Evolutionary conservation across 2,329 filamentous ascomycete species (phyloP).

Genomic region (Botryotinia calthae): DNA sequence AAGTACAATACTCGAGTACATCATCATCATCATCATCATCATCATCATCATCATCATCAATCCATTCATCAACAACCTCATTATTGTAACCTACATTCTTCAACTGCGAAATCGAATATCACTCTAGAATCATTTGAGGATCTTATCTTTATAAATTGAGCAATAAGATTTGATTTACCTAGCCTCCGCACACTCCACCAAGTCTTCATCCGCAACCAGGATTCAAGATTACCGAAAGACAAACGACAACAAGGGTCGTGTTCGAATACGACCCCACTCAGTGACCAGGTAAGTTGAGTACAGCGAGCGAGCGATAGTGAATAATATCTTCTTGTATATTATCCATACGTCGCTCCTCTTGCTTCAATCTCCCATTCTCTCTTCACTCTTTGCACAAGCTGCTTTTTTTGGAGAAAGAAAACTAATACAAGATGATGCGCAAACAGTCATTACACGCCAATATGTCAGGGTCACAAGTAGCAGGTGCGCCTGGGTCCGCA

Average conservation of each 20-base stretch:
- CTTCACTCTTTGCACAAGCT: neutral
- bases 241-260: slow-evolving; percentile 9
- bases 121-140: neutral
- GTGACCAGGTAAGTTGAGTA: neutral
- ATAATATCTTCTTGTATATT: neutral
- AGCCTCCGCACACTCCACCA: neutral
- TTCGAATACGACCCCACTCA: neutral
- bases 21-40: neutral
- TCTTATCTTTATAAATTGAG: neutral
- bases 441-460: slow-evolving; percentile 27
- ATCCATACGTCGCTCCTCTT: neutral
- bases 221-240: slow-evolving; percentile 4
- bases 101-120: neutral
- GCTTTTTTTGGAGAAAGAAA: neutral
- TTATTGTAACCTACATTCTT: neutral
- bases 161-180: neutral
- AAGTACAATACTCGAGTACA: neutral
- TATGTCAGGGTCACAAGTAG: slow-evolving; percentile 30
- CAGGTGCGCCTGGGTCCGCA: slow-evolving; percentile 32
- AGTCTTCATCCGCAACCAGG: neutral
- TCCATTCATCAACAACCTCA: neutral
- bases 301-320: neutral
- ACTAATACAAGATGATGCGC: slow-evolving; percentile 29
- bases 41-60: neutral
- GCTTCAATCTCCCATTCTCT: neutral